These are phyloP conservation scores for Candida manassasensis DNA, from an alignment of 805 yeast genomes.

Conservation along the genomic window DNA sequence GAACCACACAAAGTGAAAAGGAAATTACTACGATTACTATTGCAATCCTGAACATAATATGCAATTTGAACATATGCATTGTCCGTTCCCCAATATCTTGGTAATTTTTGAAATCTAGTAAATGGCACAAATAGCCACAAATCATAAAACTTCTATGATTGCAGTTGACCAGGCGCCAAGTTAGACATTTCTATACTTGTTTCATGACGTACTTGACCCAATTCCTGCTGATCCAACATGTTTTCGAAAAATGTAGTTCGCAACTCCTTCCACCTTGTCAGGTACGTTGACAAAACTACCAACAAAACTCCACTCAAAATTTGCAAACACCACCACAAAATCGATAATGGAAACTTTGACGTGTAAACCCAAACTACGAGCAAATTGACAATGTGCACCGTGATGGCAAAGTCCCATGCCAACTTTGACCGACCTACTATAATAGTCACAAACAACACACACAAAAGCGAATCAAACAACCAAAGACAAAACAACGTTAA, in stretches of 20 bases:
- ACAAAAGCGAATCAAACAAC: slow-evolving; percentile 77
- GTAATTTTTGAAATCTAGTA: neutral
- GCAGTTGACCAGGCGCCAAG: neutral
- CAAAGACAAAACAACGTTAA: slow-evolving; percentile 68
- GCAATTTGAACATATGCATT: neutral
- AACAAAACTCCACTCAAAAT: slow-evolving; percentile 59
- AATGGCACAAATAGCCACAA: neutral
- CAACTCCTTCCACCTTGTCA: slow-evolving; percentile 87
- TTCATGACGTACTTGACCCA: slow-evolving; percentile 26
- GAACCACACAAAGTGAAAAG: neutral
- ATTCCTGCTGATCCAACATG: slow-evolving; percentile 54
- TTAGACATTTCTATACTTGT: slow-evolving; percentile 1
- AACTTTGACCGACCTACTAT: slow-evolving; percentile 89
- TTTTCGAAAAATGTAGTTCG: slow-evolving; percentile 88
- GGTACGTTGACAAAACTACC: slow-evolving; percentile 81
- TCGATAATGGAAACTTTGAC: slow-evolving; percentile 60
- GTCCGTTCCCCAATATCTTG: neutral
- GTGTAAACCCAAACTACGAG: slow-evolving; percentile 63
- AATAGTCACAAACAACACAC: slow-evolving; percentile 78
- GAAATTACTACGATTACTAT: neutral
- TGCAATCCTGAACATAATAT: neutral
- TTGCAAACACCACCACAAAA: slow-evolving; percentile 86
- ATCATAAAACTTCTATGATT: neutral
- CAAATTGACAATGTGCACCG: slow-evolving; percentile 79
- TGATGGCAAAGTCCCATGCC: slow-evolving; percentile 96